phyloP scores from a whole-genome alignment of 225 moss, liverwort and hornwort species.

The Lunularia cruciata region DNA sequence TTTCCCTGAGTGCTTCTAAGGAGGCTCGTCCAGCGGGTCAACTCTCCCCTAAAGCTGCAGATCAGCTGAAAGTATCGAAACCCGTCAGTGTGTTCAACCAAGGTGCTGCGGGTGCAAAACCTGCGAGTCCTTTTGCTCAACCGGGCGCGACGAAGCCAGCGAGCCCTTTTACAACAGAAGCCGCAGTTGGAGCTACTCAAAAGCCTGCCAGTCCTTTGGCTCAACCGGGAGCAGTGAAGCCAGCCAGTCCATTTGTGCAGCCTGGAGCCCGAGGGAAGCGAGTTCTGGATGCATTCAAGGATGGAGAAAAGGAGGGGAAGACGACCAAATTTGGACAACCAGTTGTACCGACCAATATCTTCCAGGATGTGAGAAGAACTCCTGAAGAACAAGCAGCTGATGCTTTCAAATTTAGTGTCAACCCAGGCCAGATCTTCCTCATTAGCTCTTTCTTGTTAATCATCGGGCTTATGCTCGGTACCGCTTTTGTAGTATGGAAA shows the following conservation, averaged over 20 bases:
- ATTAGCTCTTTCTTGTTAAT: slow-evolving; percentile 69
- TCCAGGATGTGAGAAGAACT: slow-evolving; percentile 88
- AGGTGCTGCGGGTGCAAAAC: slow-evolving; percentile 24
- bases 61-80: slow-evolving; percentile 35
- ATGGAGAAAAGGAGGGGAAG: slow-evolving; percentile 67
- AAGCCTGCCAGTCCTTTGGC: slow-evolving; percentile 20
- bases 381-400: slow-evolving; percentile 87
- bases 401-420: slow-evolving; percentile 75
- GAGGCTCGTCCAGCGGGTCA: slow-evolving; percentile 24
- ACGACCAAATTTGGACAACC: slow-evolving; percentile 96
- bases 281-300: slow-evolving; percentile 89
- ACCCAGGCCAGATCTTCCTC: slow-evolving; percentile 66
- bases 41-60: slow-evolving; percentile 38
- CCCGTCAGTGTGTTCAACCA: slow-evolving; percentile 38
- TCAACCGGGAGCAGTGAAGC: slow-evolving; percentile 38
- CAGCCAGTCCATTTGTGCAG: slow-evolving; percentile 40
- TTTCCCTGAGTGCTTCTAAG: slow-evolving; percentile 11
- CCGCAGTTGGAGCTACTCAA: slow-evolving; percentile 10
- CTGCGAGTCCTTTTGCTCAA: slow-evolving; percentile 19
- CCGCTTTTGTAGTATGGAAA: slow-evolving; percentile 92
- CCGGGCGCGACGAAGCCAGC: slow-evolving; percentile 19
- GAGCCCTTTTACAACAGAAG: slow-evolving; percentile 29
- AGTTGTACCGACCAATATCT: slow-evolving; percentile 81
- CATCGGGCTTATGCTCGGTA: slow-evolving; percentile 76
- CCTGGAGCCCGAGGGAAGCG: slow-evolving; percentile 41